Evolutionary conservation across 352 stramenopile species (phyloP).

Genomic region (Globisporangium acanthophoron): DNA sequence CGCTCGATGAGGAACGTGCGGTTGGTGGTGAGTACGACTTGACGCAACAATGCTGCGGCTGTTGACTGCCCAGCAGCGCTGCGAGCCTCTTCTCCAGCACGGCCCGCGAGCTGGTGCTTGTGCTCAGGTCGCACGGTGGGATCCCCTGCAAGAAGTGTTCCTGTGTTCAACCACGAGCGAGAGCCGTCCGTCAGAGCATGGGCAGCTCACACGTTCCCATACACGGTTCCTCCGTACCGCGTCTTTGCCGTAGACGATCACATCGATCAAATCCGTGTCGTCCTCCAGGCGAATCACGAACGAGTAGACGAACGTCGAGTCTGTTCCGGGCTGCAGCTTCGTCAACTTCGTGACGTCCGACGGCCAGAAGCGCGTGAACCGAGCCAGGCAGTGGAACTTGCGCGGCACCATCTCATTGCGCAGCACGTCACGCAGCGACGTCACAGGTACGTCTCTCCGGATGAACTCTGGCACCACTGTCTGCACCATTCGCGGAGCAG

Average conservation of each 20-base stretch:
- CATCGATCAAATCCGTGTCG: constrained; percentile 36
- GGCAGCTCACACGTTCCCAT: background rate
- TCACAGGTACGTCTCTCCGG: constrained; percentile 36
- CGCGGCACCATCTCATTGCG: constrained; percentile 27
- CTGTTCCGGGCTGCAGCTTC: constrained; percentile 26
- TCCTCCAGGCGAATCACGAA: constrained; percentile 63
- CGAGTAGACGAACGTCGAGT: constrained; percentile 48
- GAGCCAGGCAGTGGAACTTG: constrained; percentile 64
- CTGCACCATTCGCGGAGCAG: constrained; percentile 7
- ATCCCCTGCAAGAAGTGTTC: constrained; percentile 69
- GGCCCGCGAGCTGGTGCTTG: constrained; percentile 38
- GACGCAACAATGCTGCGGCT: constrained; percentile 53
- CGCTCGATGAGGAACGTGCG: constrained; percentile 4
- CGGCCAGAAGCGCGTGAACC: constrained; percentile 41
- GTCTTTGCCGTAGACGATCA: constrained; percentile 66
- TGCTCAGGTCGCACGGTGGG: constrained; percentile 53
- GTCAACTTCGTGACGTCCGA: constrained; percentile 38
- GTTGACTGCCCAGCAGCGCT: constrained; percentile 19
- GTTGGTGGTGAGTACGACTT: constrained; percentile 52
- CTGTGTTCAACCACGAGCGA: constrained; percentile 14
- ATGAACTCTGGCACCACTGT: constrained; percentile 50
- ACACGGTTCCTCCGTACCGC: constrained; percentile 32
- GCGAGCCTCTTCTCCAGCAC: constrained; percentile 48
- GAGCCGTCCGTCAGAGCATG: background rate
- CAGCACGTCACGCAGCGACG: constrained; percentile 29